Percentiles rank a stretch among this genome's conserved stretches.
phyloP scores from a whole-genome alignment of 805 yeast species.

The Helenozyma rhizophorensis region DNA sequence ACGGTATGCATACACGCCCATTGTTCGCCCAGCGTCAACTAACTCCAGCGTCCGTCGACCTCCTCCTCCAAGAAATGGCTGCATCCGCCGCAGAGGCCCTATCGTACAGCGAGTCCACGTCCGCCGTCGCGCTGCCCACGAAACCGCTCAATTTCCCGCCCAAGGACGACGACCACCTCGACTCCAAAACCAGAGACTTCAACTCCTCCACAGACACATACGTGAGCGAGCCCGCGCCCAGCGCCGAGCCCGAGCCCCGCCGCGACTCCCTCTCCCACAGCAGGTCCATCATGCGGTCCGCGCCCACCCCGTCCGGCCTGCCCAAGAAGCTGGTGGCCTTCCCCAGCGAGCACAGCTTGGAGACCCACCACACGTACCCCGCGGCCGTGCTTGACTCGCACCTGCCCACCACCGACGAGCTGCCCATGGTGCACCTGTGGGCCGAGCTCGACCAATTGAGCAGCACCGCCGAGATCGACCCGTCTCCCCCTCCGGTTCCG shows the following conservation, averaged over 20 bases:
- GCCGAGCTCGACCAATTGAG: constrained; percentile 6
- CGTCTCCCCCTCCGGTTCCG: constrained; percentile 13
- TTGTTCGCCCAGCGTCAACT: constrained; percentile 8
- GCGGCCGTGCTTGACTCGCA: neutral
- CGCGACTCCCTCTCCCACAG: constrained; percentile 25
- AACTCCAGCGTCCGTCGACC: constrained; percentile 27
- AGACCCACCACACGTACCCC: constrained; percentile 11
- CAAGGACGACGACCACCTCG: constrained; percentile 2
- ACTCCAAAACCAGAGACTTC: constrained; percentile 21
- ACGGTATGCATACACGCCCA: constrained; percentile 19
- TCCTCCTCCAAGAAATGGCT: constrained; percentile 23
- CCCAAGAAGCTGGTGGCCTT: constrained; percentile 40
- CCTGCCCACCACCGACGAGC: neutral
- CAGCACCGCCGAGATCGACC: constrained; percentile 2
- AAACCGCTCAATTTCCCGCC: constrained; percentile 29
- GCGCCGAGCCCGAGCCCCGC: neutral
- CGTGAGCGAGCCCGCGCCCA: constrained; percentile 27
- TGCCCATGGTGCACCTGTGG: constrained; percentile 10
- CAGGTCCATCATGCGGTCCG: constrained; percentile 34
- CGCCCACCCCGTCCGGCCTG: constrained; percentile 20
- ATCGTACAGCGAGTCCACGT: constrained; percentile 4
- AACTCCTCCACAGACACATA: constrained; percentile 41
- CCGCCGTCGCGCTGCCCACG: constrained; percentile 24
- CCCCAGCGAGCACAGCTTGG: constrained; percentile 9
- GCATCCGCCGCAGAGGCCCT: constrained; percentile 11